Evolutionary conservation across 23 red algal species (phyloP), one percentile per base, ranked within the genome.

Genomic region (Agarophyton chilense): DNA sequence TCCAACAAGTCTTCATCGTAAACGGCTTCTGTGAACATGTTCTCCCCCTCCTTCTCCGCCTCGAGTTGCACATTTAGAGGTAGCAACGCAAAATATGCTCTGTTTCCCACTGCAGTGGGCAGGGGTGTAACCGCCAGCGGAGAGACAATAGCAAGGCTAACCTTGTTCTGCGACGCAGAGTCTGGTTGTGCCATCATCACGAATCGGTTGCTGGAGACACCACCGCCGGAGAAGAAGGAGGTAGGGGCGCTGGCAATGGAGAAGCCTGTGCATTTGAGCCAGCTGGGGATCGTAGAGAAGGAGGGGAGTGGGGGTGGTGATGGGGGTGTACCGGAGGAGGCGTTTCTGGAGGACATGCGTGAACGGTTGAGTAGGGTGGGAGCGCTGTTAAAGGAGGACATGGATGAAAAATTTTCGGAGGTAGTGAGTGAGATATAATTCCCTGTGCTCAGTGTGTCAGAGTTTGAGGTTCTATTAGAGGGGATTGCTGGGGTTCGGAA

Each of bases 361-460:
- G 34, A 33, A 18, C 38, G 32, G n/a, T 29, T 70, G 64, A 70
- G 8, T 19, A 26, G 40, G 34, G 40, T 70, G 64, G 64, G 64
- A 26, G 64, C n/a, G n/a, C 32, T 2, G 32, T 19, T 70, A 33
- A 70, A 42, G 64, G 64, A 70, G 64, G 21, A 41, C 32, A 42
- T 70, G 32, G 64, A 70, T 70, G 64, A 42, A 14, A 39, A 39
- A 39, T 18, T 42, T 70, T 19, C 34, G 64, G 40, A 70, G 19
- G 28, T 21, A 18, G 32, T 70, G 64, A 26, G 36, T 29, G 64
- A 70, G 38, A 42, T 70, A 18, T 6, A 33, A 26, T 29, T 29
- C 21, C 17, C 38, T 70, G 32, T 70, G 64, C 32, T 70, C 32
- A 70, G 32, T 70, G 64, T 70, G n/a, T 70, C 64, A 26, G 64